Evolutionary conservation across 2,329 filamentous ascomycete species (phyloP).

Genomic region (Didymella glomerata): DNA sequence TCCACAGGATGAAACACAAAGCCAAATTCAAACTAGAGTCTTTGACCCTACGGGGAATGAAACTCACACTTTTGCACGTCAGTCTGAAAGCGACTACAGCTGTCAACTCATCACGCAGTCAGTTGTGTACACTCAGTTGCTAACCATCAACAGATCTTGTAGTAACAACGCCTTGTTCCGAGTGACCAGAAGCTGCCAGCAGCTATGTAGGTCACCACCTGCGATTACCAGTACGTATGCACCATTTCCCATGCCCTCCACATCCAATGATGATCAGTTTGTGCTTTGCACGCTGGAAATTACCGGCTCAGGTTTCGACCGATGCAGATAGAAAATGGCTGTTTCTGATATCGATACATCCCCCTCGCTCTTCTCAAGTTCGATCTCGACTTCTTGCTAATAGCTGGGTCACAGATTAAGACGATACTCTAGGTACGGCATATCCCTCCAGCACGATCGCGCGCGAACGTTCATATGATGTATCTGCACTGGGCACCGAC

Average conservation of each 20-base stretch:
- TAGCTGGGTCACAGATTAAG: background rate
- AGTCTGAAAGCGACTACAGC: conserved; percentile 49
- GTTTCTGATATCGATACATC: conserved; percentile 49
- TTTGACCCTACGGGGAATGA: conserved; percentile 56
- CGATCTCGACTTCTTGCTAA: conserved; percentile 26
- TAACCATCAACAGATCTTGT: conserved; percentile 27
- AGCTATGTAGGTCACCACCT: too few relatives aligned
- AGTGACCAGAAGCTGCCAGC: background rate
- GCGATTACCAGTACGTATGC: background rate
- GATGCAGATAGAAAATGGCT: conserved; percentile 53
- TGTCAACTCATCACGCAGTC: background rate
- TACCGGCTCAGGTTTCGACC: conserved; percentile 55
- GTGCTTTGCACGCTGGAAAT: conserved; percentile 56
- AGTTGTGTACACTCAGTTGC: conserved; percentile 9
- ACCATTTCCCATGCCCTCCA: background rate
- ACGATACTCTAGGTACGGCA: conserved; percentile 35
- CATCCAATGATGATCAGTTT: conserved; percentile 51
- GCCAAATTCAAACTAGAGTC: conserved; percentile 57
- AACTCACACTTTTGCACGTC: conserved; percentile 55
- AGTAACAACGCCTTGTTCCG: background rate
- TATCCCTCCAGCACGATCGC: conserved; percentile 13
- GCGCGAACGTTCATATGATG: conserved; percentile 67
- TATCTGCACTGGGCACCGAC: conserved; percentile 98
- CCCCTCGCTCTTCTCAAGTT: background rate
- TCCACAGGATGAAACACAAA: conserved; percentile 53